Percentiles rank a stretch among this genome's conserved stretches.
phyloP scores from a whole-genome alignment of 2,329 filamentous ascomycete species.

The Lachnellula occidentalis region DNA sequence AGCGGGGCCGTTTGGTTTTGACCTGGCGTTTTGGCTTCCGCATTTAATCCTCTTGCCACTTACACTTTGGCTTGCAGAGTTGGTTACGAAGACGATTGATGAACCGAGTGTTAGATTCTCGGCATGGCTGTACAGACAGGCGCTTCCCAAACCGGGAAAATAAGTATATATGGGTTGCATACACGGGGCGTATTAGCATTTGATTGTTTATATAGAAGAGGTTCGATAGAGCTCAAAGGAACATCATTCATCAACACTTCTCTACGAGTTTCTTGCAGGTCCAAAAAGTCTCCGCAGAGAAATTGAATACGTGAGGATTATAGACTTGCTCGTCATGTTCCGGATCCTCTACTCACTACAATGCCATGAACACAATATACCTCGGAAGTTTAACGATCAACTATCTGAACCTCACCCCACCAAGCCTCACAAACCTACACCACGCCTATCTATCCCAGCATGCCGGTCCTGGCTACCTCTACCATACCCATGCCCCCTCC shows the following conservation, averaged over 20 bases:
- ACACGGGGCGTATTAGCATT: background rate
- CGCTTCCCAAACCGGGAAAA: slow-evolving; percentile 22
- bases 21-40: slow-evolving; percentile 52
- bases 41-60: slow-evolving; percentile 56
- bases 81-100: slow-evolving; percentile 51
- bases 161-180: background rate
- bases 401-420: too few relatives aligned
- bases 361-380: too few relatives aligned
- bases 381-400: too few relatives aligned
- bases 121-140: slow-evolving; percentile 49
- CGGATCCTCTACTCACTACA: too few relatives aligned
- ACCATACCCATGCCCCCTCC: too few relatives aligned
- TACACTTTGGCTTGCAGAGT: slow-evolving; percentile 53
- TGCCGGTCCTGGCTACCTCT: too few relatives aligned
- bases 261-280: background rate
- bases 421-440: too few relatives aligned
- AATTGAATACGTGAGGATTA: too few relatives aligned
- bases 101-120: slow-evolving; percentile 55
- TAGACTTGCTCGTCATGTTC: too few relatives aligned
- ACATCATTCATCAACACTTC: background rate
- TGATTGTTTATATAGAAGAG: background rate
- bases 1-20: slow-evolving; percentile 53
- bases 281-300: background rate
- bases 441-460: too few relatives aligned
- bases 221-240: background rate